Evolutionary conservation across 2,329 filamentous ascomycete species (phyloP), one percentile per base, ranked within the genome.

Genomic region (Calycina herbarum): DNA sequence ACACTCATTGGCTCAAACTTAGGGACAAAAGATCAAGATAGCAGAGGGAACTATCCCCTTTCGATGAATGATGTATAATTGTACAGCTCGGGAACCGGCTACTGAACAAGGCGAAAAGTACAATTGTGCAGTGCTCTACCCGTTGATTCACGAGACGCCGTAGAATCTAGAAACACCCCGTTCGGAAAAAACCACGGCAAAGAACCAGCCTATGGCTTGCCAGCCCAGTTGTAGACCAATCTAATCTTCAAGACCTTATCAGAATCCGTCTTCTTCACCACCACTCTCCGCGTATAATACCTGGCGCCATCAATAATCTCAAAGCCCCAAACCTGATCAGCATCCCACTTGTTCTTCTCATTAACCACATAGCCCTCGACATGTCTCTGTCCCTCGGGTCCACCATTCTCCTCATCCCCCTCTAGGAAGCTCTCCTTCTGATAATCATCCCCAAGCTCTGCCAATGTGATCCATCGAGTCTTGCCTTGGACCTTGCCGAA

Each of bases 401-500:
- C 79, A 13, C 75, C 77, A 35, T 77, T 77, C 61, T 76, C 77
- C 11, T 78, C 77, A 7, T 79, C 77, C 3, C 78, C 74, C 31
- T 85, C 83, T 5, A 82, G 63, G 77, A 84, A 88, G 0, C 80
- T 84, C 45, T 82, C 78, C 59, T 77, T 79, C 64, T 82, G 76
- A 51, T 75, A 81, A 67, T 81, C 78, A 29, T 77, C 74, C 40
- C 74, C 75, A 56, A 77, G 76, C 10, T 72, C 75, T n/a, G 72
- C 73, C 66, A 78, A 73, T 11, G 68, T 68, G 20, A 75, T 63
- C 70, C 81, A 80, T 38, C 83, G 78, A 27, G 78, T 81, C 62
- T 78, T 78, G 33, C 85, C 86, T 20, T 77, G 77, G 57, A 90
- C 73, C 10, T 78, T 78, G 33, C 89, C 89, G 74, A 90, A 91